Evolutionary conservation across 768 basidiomycete genomes (phyloP).

Genomic region (Fistulinella prunicolor): DNA sequence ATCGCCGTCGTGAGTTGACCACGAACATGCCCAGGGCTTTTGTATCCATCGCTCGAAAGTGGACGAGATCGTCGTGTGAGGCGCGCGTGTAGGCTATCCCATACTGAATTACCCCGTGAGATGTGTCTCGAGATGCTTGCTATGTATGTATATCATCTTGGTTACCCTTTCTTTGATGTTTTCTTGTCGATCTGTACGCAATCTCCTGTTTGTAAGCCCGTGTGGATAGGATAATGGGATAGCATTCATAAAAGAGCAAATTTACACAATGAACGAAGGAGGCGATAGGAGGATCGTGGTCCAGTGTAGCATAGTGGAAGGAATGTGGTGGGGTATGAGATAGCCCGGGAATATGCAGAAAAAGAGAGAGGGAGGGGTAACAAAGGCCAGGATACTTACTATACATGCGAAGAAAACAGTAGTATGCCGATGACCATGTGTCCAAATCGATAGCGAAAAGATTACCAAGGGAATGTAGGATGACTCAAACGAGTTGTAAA

Average conservation of each 20-base stretch:
- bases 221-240: conserved; percentile 5
- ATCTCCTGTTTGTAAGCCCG: no score
- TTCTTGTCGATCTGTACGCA: not conserved
- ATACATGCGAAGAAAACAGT: conserved; percentile 20
- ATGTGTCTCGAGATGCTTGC: no score
- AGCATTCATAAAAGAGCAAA: conserved; percentile 14
- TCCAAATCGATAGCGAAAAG: conserved; percentile 21
- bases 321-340: conserved; percentile 13
- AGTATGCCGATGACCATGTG: conserved; percentile 12
- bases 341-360: not conserved
- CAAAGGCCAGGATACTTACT: conserved; percentile 35
- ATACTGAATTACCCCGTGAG: no score
- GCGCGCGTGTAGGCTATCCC: no score
- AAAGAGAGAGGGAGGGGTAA: not conserved
- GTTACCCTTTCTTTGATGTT: not conserved
- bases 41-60: conserved; percentile 69
- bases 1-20: not conserved
- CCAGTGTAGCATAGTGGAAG: conserved; percentile 14
- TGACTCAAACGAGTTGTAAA: conserved; percentile 22
- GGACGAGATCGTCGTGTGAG: conserved; percentile 49
- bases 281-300: conserved; percentile 22
- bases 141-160: not conserved
- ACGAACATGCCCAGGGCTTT: conserved; percentile 38
- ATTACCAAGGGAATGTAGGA: conserved; percentile 35
- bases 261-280: conserved; percentile 23